Conservation (phyloP, 1,284 basidiomycete genomes). For the Tylopilus orsonianus region DNA sequence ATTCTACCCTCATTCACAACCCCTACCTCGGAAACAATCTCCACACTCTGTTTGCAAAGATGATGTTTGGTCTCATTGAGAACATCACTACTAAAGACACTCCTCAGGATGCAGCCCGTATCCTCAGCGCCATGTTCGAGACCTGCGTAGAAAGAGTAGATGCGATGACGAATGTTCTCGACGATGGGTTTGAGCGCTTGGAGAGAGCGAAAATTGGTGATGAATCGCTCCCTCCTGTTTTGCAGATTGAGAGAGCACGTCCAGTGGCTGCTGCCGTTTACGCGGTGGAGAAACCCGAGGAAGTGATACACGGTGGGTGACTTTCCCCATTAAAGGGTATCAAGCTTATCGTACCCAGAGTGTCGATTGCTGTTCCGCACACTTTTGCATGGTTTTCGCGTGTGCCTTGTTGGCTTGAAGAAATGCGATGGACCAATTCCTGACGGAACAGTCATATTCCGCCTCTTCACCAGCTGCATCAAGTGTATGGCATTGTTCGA, state of each 20-base stretch:
- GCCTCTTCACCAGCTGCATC: conserved; percentile 85
- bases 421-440: conserved; percentile 78
- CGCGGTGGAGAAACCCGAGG: conserved; percentile 76
- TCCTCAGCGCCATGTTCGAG: conserved; percentile 79
- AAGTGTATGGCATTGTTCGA: conserved; percentile 88
- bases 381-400: conserved; percentile 88
- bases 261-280: conserved; percentile 75
- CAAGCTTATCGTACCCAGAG: conserved; percentile 47
- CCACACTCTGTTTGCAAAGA: conserved; percentile 92
- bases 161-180: conserved; percentile 71
- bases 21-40: conserved; percentile 79
- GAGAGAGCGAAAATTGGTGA: conserved; percentile 52
- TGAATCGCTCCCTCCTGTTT: conserved; percentile 43
- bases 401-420: conserved; percentile 77
- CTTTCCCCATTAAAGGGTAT: background rate
- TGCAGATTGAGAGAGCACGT: conserved; percentile 76
- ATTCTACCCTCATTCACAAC: conserved; percentile 90
- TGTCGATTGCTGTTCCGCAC: conserved; percentile 87
- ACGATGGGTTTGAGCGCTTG: conserved; percentile 50
- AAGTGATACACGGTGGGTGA: conserved; percentile 63
- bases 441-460: conserved; percentile 86
- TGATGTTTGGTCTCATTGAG: conserved; percentile 90
- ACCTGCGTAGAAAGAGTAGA: conserved; percentile 87
- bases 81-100: conserved; percentile 77
- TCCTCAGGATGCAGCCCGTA: conserved; percentile 60